Evolutionary conservation across 176 grass and related monocot species (phyloP), one percentile per base, ranked within the genome.

Genomic region (Musa troglodytarum): DNA sequence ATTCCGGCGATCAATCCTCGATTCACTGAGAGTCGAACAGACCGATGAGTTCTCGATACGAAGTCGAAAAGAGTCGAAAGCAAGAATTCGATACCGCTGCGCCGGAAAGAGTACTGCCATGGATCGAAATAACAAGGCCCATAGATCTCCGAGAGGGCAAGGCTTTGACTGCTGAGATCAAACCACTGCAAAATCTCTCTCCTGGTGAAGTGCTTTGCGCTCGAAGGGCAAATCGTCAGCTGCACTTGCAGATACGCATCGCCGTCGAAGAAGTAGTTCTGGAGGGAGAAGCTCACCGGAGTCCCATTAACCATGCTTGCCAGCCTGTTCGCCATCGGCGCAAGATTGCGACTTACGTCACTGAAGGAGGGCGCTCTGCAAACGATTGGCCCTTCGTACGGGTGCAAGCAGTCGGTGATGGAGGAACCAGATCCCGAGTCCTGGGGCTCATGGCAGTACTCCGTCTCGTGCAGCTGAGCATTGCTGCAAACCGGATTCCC

Each of bases 401-500:
- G 34, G 49, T 70, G 34, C 49, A 19, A n/a, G 11, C 68, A 70
- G 49, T 51, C 69, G 9, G 92, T 76, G 72, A 81, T 99, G 51
- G 95, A 91, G 43, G 82, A 86, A 80, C 87, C 89, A 50, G 90
- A 70, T 9, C 43, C 11, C 20, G 71, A 52, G 13, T 56, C 63
- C 74, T 94, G 84, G 53, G 21, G 65, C 49, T 54, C 19, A 81
- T 79, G 85, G 82, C 95, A 99, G 78, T 87, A 91, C 49, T 50
- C 16, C 34, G 75, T 82, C 56, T 85, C 83, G 1, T 61, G 14
- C 50, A 77, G 54, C 2, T 7, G 83, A 51, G 6, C 1, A 50
- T 70, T 50, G 1, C 70, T 19, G 82, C 95, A 99, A 77, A 87
- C 86, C 11, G 95, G 95, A 76, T 99, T 99, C 25, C 95, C 95